Conservation (phyloP, 768 basidiomycete genomes). For the Auriculariales sp. region DNA sequence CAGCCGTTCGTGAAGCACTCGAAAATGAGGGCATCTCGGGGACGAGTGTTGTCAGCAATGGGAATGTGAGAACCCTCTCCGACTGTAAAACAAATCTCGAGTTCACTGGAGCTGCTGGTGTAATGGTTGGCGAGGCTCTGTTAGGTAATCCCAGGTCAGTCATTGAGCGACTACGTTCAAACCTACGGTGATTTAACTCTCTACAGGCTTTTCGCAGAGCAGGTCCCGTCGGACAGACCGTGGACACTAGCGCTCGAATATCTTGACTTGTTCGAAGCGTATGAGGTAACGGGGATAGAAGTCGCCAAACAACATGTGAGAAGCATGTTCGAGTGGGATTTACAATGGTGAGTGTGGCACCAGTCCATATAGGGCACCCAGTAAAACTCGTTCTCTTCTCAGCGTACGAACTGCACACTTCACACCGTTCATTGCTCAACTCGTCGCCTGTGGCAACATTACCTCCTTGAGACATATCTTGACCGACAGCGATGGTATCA, state of each 20-base stretch:
- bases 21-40: conserved; percentile 18
- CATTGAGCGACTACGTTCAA: background rate
- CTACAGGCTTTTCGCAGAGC: conserved; percentile 40
- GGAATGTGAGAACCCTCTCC: conserved; percentile 50
- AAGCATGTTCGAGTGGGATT: conserved; percentile 41
- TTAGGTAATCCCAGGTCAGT: conserved; percentile 59
- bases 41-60: conserved; percentile 62
- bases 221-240: conserved; percentile 35
- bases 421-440: background rate
- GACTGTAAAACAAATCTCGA: conserved; percentile 41
- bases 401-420: conserved; percentile 1
- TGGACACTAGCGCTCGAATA: conserved; percentile 57
- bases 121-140: conserved; percentile 73
- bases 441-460: background rate
- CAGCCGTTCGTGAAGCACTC: conserved; percentile 26
- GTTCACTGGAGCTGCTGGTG: conserved; percentile 50
- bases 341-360: background rate
- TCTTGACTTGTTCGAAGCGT: conserved; percentile 39
- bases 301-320: conserved; percentile 49
- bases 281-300: conserved; percentile 33
- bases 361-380: background rate
- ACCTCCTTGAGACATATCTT: background rate
- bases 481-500: background rate
- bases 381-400: background rate
- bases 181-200: background rate